These are phyloP conservation scores for Fusarium sulawesiense DNA, from an alignment of 2,329 filamentous ascomycete species.

Conservation along the genomic window DNA sequence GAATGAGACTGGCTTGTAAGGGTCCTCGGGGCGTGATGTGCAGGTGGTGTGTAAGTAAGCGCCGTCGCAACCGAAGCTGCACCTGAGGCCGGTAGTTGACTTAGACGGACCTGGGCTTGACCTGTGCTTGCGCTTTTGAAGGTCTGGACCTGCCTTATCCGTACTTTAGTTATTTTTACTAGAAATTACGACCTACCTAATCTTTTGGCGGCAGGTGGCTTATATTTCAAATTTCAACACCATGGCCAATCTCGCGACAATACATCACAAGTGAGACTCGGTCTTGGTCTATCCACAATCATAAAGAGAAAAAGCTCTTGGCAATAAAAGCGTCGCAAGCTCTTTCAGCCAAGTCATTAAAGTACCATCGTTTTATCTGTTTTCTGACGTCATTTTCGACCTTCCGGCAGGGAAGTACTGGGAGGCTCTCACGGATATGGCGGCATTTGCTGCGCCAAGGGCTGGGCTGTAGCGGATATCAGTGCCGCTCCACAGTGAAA, in stretches of 20 bases:
- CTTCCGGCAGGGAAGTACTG: slow-evolving; percentile 12
- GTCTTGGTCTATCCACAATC: slow-evolving; percentile 30
- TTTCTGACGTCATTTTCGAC: slow-evolving; percentile 41
- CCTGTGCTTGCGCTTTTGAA: slow-evolving; percentile 3
- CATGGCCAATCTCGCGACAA: slow-evolving; percentile 17
- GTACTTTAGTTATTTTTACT: not conserved
- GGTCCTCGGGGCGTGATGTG: slow-evolving; percentile 11
- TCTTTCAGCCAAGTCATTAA: slow-evolving; percentile 28
- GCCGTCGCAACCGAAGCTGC: slow-evolving; percentile 27
- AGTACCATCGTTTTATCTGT: slow-evolving; percentile 5
- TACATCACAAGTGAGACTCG: not conserved
- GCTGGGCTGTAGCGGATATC: slow-evolving; percentile 33
- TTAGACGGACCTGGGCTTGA: slow-evolving; percentile 8
- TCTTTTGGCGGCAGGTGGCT: slow-evolving; percentile 29
- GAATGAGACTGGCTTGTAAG: slow-evolving; percentile 28
- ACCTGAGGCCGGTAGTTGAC: not conserved
- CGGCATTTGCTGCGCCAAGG: slow-evolving; percentile 38
- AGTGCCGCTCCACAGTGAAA: slow-evolving; percentile 26
- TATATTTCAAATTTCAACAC: slow-evolving; percentile 36
- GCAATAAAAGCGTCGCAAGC: slow-evolving; percentile 39
- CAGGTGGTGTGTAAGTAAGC: slow-evolving; percentile 41
- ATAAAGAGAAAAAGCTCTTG: slow-evolving; percentile 27
- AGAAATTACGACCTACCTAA: not conserved
- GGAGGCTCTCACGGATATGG: slow-evolving; percentile 29
- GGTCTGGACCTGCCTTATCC: not conserved